Conservation (phyloP, 495 filamentous ascomycete genomes). For the Penicillium crystallinum region DNA sequence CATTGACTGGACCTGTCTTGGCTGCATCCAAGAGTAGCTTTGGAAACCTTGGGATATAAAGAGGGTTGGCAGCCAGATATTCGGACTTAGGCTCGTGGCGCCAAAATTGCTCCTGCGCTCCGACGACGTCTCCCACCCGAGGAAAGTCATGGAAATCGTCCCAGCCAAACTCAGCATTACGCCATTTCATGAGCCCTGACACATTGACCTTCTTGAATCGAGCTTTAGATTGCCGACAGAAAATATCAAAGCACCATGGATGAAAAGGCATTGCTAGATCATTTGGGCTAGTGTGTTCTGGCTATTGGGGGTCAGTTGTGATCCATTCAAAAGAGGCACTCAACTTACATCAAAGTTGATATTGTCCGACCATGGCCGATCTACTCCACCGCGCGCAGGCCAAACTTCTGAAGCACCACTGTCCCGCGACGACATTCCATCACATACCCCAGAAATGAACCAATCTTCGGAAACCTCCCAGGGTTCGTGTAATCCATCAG, state of each 20-base stretch:
- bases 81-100: conserved; percentile 15
- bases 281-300: neutral
- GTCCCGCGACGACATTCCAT: conserved; percentile 20
- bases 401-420: neutral
- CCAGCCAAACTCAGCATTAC: conserved; percentile 11
- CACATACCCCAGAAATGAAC: conserved; percentile 26
- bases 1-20: neutral
- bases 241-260: conserved; percentile 34
- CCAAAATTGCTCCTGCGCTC: conserved; percentile 14
- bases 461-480: conserved; percentile 21
- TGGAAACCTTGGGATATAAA: conserved; percentile 17
- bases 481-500: conserved; percentile 15
- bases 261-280: conserved; percentile 28
- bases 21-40: conserved; percentile 7
- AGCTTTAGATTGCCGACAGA: conserved; percentile 16
- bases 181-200: conserved; percentile 20
- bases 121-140: conserved; percentile 5
- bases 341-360: conserved; percentile 4
- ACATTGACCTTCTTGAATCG: conserved; percentile 15
- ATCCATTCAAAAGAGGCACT: neutral
- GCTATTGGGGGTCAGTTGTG: too few relatives aligned
- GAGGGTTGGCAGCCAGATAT: conserved; percentile 26
- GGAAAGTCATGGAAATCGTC: conserved; percentile 7
- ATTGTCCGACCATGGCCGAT: conserved; percentile 3
- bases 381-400: conserved; percentile 13